These are phyloP conservation scores for Bonia amplexicaulis DNA, from an alignment of 176 grass and related monocot species.

Conservation along the genomic window DNA sequence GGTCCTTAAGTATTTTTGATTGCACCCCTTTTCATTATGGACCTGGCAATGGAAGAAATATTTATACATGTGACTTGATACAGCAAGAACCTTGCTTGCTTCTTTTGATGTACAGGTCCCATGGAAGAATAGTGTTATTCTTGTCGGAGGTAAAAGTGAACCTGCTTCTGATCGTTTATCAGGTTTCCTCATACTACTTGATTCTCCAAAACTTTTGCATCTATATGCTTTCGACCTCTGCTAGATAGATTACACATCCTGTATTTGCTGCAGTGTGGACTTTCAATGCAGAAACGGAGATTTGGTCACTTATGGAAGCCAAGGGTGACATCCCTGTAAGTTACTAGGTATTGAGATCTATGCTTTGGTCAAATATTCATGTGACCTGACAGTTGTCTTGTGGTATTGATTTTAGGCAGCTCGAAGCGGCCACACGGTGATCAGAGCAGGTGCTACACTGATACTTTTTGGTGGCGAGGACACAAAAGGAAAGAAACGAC, in stretches of 20 bases:
- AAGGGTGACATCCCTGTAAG: slow-evolving; percentile 96
- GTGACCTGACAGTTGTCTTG: slow-evolving; percentile 13
- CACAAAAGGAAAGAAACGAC: slow-evolving; percentile 80
- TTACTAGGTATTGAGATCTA: slow-evolving; percentile 6
- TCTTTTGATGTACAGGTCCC: slow-evolving; percentile 49
- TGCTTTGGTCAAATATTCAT: not conserved
- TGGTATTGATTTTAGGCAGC: slow-evolving; percentile 52
- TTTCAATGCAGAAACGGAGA: slow-evolving; percentile 72
- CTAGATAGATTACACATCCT: slow-evolving; percentile 19
- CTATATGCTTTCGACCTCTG: not conserved
- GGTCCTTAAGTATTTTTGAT: not conserved
- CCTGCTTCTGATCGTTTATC: slow-evolving; percentile 64
- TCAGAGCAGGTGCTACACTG: slow-evolving; percentile 72
- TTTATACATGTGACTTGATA: not conserved
- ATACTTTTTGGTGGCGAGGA: slow-evolving; percentile 95
- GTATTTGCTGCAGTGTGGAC: slow-evolving; percentile 65
- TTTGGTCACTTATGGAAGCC: slow-evolving; percentile 81
- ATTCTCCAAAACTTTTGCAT: not conserved
- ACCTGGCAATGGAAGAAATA: not conserved
- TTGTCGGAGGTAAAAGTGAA: slow-evolving; percentile 92
- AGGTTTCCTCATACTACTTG: slow-evolving; percentile 49
- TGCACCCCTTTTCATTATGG: not conserved
- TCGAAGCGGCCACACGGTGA: slow-evolving; percentile 76
- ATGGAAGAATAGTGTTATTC: slow-evolving; percentile 73
- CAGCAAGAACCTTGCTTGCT: not conserved